A percentile compares a stretch with the other conserved stretches of the same genome.
Evolutionary conservation across 2,329 filamentous ascomycete species (phyloP).

Genomic region (Sclerotinia subarctica): DNA sequence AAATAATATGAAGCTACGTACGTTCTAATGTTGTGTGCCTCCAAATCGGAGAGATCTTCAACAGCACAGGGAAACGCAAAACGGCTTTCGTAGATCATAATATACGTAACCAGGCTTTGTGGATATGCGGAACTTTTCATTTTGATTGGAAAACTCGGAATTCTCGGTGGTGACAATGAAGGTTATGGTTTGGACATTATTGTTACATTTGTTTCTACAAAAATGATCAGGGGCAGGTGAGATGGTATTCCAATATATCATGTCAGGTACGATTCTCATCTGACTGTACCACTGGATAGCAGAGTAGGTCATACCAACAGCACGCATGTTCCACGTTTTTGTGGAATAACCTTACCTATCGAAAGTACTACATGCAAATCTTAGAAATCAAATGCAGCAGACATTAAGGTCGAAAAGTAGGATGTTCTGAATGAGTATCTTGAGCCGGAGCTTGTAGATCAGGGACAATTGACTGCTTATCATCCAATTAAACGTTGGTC

Average conservation of each 20-base stretch:
- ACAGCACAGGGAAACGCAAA: conserved; percentile 6
- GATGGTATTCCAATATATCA: not conserved
- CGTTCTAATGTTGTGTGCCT: conserved; percentile 4
- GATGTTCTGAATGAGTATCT: not conserved
- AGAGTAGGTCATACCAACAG: conserved; percentile 3
- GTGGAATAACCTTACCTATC: not conserved
- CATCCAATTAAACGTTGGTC: not conserved
- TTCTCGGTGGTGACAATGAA: conserved; percentile 3
- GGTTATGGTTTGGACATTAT: not conserved
- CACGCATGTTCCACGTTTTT: conserved; percentile 13
- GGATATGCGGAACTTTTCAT: not conserved
- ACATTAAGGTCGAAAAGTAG: not conserved
- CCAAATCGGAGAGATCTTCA: conserved; percentile 2
- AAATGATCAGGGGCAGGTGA: not conserved
- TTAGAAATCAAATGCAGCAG: not conserved
- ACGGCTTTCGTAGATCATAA: conserved; percentile 19
- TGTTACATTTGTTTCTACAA: not conserved
- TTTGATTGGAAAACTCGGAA: not conserved
- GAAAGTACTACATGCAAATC: not conserved
- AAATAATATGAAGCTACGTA: conserved; percentile 3
- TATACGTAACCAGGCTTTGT: conserved; percentile 7
- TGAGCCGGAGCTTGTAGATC: not conserved
- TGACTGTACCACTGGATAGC: conserved; percentile 5
- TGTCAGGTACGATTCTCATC: conserved; percentile 19
- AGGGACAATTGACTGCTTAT: not conserved